A percentile compares a stretch with the other conserved stretches of the same genome.
These are phyloP conservation scores for Parietaria judaica DNA, from an alignment of 306 rosid species.

Conservation along the genomic window DNA sequence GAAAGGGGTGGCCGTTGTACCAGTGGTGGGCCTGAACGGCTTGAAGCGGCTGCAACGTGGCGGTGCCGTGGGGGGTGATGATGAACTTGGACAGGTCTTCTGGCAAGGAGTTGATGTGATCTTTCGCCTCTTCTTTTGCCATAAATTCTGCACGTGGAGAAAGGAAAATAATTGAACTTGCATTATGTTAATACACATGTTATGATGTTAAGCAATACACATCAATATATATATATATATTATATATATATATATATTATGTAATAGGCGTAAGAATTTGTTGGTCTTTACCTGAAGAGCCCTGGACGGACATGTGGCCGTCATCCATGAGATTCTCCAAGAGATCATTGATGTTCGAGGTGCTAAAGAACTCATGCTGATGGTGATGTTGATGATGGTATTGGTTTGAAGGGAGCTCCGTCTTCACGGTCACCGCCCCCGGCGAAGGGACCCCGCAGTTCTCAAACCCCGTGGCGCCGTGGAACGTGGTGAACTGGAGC, in stretches of 20 bases:
- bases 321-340: constrained; percentile 55
- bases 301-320: constrained; percentile 29
- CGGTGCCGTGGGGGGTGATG: constrained; percentile 20
- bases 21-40: constrained; percentile 21
- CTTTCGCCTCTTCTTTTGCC: constrained; percentile 38
- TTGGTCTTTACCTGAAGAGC: constrained; percentile 27
- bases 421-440: constrained; percentile 14
- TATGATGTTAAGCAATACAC: no score
- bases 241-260: no score
- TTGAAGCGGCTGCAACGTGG: background rate
- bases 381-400: constrained; percentile 16
- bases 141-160: constrained; percentile 29
- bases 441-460: background rate
- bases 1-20: constrained; percentile 19
- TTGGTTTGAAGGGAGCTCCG: constrained; percentile 72
- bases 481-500: constrained; percentile 29
- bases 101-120: constrained; percentile 26
- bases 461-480: background rate
- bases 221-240: no score
- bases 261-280: no score
- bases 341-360: constrained; percentile 29
- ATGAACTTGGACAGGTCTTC: constrained; percentile 56
- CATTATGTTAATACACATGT: background rate
- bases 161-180: background rate
- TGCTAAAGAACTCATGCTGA: background rate